A percentile compares a stretch with the other conserved stretches of the same genome.
Evolutionary conservation across 306 rosid species (phyloP).

Genomic region (Prunus persica): DNA sequence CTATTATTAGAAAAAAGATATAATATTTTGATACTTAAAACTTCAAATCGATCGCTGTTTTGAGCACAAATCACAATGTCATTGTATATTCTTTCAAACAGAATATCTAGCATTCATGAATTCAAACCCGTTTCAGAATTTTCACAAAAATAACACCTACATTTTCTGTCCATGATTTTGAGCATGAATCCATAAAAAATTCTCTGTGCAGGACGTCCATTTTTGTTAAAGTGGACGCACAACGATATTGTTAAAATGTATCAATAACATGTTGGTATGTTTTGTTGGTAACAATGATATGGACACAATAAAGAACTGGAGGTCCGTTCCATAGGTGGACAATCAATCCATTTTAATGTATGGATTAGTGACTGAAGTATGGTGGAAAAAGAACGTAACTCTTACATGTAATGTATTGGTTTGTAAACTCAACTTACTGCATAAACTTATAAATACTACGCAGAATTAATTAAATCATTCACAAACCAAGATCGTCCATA

Average conservation of each 20-base stretch:
- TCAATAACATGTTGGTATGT: too few species aligned
- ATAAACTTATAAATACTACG: neutral
- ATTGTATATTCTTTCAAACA: neutral
- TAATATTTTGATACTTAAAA: neutral
- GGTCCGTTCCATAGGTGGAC: too few species aligned
- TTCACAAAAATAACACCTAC: neutral
- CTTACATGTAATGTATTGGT: neutral
- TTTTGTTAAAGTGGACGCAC: too few species aligned
- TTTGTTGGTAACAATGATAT: too few species aligned
- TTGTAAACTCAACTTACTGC: neutral
- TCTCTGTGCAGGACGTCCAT: too few species aligned
- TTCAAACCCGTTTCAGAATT: neutral
- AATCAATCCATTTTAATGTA: neutral
- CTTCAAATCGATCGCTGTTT: neutral
- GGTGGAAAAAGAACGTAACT: neutral
- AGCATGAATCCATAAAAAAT: neutral
- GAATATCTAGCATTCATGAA: neutral
- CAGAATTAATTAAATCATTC: neutral
- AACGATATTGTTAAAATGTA: too few species aligned
- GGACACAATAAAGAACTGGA: too few species aligned
- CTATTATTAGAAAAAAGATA: too few species aligned
- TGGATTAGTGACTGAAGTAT: neutral
- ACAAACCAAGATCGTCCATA: neutral
- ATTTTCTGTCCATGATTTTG: neutral
- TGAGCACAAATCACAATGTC: neutral